Conservation (phyloP, 805 yeast species). For the Starmerella apis region DNA sequence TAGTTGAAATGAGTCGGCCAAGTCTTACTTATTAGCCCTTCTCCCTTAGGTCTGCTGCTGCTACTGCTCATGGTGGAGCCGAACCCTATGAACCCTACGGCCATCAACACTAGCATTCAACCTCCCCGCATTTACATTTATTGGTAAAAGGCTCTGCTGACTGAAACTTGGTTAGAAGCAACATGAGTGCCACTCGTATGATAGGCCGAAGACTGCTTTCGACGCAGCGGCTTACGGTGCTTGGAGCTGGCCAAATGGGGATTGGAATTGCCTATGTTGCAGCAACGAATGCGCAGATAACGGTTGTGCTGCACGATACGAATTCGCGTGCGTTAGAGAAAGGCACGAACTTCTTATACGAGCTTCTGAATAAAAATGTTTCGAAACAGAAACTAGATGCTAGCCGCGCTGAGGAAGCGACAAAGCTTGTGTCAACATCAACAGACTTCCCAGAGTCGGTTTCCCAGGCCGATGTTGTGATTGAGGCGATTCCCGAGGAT, state of each 20-base stretch:
- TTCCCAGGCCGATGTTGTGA: constrained; percentile 32
- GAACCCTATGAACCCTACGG: too few relatives aligned
- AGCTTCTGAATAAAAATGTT: constrained; percentile 34
- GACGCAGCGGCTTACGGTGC: constrained; percentile 19
- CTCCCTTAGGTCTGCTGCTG: background rate
- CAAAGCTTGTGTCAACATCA: constrained; percentile 26
- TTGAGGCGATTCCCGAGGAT: constrained; percentile 39
- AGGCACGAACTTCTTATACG: constrained; percentile 32
- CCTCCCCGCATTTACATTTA: too few relatives aligned
- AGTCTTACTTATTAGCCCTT: background rate
- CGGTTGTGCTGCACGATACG: constrained; percentile 33
- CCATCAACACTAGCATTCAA: too few relatives aligned
- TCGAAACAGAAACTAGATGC: constrained; percentile 31
- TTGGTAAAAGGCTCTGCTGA: too few relatives aligned
- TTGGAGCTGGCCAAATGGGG: constrained; percentile 41
- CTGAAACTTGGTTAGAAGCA: too few relatives aligned
- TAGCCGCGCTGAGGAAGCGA: constrained; percentile 29
- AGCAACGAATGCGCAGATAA: constrained; percentile 33
- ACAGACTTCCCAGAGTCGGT: constrained; percentile 27
- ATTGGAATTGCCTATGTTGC: constrained; percentile 38
- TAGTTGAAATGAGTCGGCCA: too few relatives aligned
- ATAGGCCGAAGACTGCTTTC: constrained; percentile 10
- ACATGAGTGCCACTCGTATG: too few relatives aligned
- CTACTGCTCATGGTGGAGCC: too few relatives aligned
- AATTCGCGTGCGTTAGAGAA: constrained; percentile 30